A percentile compares a stretch with the other conserved stretches of the same genome.
Evolutionary conservation across 2,329 filamentous ascomycete genomes (phyloP).

Genomic region (Macroventuria anomochaeta): DNA sequence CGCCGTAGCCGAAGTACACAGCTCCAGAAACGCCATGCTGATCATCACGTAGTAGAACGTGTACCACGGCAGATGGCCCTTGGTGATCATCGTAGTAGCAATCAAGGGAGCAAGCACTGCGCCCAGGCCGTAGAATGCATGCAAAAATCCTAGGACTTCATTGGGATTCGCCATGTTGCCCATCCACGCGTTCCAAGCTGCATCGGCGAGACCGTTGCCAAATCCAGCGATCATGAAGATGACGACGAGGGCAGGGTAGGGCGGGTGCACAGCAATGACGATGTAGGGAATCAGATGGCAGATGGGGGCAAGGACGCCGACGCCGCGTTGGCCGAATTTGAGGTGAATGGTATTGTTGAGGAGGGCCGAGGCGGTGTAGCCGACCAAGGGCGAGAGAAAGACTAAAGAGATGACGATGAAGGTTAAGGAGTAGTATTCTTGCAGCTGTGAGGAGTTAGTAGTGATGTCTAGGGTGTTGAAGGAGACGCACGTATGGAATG

Average conservation of each 20-base stretch:
- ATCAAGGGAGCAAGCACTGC: conserved; percentile 73
- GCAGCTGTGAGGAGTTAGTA: conserved; percentile 54
- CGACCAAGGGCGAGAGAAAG: conserved; percentile 70
- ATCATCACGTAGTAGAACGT: conserved; percentile 79
- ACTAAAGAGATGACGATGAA: conserved; percentile 70
- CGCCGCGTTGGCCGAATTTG: conserved; percentile 71
- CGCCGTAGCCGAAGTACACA: conserved; percentile 57
- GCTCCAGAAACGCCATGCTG: conserved; percentile 63
- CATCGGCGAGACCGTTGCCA: conserved; percentile 73
- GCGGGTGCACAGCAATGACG: conserved; percentile 70
- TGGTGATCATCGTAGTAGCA: conserved; percentile 75
- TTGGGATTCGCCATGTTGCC: conserved; percentile 78
- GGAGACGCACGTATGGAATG: conserved; percentile 56
- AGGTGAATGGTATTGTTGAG: conserved; percentile 70
- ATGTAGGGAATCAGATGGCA: conserved; percentile 71
- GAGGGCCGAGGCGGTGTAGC: conserved; percentile 69
- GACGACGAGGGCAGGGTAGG: conserved; percentile 70
- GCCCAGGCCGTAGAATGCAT: conserved; percentile 75
- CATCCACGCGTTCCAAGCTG: conserved; percentile 63
- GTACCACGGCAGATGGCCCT: conserved; percentile 69
- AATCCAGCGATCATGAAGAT: conserved; percentile 71
- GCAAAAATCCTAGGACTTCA: conserved; percentile 74
- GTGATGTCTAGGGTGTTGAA: no score
- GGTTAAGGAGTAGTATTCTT: conserved; percentile 66
- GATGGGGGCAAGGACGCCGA: conserved; percentile 69